These are phyloP conservation scores for Venturiaceae sp. DNA, from an alignment of 2,329 filamentous ascomycete species.

Conservation along the genomic window DNA sequence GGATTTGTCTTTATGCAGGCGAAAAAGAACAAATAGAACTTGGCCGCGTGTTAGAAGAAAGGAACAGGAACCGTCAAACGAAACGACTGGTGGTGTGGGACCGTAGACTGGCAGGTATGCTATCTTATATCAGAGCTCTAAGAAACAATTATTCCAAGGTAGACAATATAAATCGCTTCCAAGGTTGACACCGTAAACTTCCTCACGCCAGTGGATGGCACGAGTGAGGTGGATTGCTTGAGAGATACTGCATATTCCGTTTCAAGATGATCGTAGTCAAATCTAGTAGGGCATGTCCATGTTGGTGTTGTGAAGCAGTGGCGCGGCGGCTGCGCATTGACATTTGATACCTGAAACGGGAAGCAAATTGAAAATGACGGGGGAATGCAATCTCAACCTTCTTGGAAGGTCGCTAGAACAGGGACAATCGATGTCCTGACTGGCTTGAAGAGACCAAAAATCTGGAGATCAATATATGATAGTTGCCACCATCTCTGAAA, in stretches of 20 bases:
- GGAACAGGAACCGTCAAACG: neutral
- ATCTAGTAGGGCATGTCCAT: slow-evolving; percentile 1
- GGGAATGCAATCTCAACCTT: neutral
- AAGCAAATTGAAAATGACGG: neutral
- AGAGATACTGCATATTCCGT: neutral
- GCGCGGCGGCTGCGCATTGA: slow-evolving; percentile 1
- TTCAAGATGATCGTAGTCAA: slow-evolving; percentile 3
- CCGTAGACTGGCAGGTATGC: neutral
- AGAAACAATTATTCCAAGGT: neutral
- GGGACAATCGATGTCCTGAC: neutral
- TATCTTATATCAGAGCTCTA: neutral
- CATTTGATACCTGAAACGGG: neutral
- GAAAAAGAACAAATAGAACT: neutral
- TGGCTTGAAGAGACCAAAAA: neutral
- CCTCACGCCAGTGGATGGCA: neutral
- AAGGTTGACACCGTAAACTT: neutral
- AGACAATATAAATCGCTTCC: neutral
- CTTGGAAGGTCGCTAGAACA: neutral
- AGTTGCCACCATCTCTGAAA: neutral
- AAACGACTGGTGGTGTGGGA: neutral
- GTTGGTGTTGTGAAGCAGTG: slow-evolving; percentile 5
- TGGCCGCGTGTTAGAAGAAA: neutral
- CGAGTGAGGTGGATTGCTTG: neutral
- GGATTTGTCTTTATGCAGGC: neutral
- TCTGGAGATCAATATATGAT: neutral